Evolutionary conservation across 208 protist genomes (phyloP).

Genomic region (Leishmania tarentolae): DNA sequence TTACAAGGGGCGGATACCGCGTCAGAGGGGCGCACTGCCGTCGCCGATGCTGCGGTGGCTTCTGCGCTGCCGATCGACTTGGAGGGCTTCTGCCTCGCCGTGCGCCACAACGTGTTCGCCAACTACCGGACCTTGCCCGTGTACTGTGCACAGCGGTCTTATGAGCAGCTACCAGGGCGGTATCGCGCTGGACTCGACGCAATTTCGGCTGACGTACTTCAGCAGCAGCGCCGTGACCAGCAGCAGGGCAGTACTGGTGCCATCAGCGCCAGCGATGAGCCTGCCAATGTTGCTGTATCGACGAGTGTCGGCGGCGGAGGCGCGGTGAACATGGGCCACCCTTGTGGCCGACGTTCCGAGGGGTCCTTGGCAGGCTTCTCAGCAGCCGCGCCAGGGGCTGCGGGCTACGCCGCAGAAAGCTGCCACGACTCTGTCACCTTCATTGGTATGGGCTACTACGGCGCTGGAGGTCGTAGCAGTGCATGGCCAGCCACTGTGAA

Average conservation of each 20-base stretch:
- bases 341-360: constrained; percentile 1
- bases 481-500: constrained; percentile 5
- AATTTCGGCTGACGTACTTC: constrained; percentile 33
- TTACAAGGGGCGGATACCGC: background rate
- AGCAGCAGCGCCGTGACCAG: constrained; percentile 9
- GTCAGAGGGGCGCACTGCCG: background rate
- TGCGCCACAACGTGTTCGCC: constrained; percentile 48
- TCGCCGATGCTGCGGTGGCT: background rate
- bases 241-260: constrained; percentile 1
- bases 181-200: constrained; percentile 68
- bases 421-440: constrained; percentile 17
- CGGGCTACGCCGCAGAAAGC: background rate
- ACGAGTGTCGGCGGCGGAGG: constrained; percentile 2
- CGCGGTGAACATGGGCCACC: background rate
- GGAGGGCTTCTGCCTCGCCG: constrained; percentile 4
- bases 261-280: background rate
- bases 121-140: constrained; percentile 66
- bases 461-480: background rate
- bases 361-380: background rate
- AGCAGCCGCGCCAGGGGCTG: background rate
- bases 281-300: background rate
- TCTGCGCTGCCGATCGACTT: constrained; percentile 3
- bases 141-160: constrained; percentile 33
- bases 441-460: constrained; percentile 26
- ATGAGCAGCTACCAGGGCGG: constrained; percentile 42